Evolutionary conservation across 2,329 filamentous ascomycete species (phyloP).

Genomic region (Fusarium sp.): DNA sequence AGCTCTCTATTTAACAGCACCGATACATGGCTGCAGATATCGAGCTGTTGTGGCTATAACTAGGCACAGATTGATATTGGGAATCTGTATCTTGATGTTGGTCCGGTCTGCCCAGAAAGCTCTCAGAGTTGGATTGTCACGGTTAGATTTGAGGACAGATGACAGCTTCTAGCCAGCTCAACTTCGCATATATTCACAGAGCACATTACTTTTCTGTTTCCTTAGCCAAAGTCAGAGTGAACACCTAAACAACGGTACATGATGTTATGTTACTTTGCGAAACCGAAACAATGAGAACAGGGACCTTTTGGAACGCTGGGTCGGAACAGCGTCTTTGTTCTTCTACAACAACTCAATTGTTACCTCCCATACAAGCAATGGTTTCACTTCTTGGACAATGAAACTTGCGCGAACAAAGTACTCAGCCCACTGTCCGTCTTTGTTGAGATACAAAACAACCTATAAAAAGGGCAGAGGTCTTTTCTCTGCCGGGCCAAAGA

Average conservation of each 20-base stretch:
- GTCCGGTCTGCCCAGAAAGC: not conserved
- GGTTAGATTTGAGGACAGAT: not conserved
- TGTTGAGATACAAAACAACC: not conserved
- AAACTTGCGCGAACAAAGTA: not conserved
- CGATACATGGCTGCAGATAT: not conserved
- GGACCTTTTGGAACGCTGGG: not conserved
- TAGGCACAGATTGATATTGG: not conserved
- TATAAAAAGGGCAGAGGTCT: not conserved
- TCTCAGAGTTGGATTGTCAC: not conserved
- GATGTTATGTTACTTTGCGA: not conserved
- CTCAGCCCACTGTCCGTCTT: not conserved
- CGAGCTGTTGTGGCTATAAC: not conserved
- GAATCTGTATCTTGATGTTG: not conserved
- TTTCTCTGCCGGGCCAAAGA: not conserved
- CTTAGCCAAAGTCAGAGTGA: not conserved
- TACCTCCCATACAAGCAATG: not conserved
- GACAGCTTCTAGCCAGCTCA: not conserved
- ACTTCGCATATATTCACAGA: not conserved
- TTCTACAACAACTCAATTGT: not conserved
- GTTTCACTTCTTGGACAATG: too few relatives aligned
- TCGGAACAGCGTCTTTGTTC: not conserved
- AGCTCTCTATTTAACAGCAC: not conserved
- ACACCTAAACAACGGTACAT: fast-evolving
- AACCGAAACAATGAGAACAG: not conserved
- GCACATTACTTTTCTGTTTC: not conserved